These are phyloP conservation scores for Wallacemonas rigidus DNA, from an alignment of 208 protist genomes.

Conservation along the genomic window DNA sequence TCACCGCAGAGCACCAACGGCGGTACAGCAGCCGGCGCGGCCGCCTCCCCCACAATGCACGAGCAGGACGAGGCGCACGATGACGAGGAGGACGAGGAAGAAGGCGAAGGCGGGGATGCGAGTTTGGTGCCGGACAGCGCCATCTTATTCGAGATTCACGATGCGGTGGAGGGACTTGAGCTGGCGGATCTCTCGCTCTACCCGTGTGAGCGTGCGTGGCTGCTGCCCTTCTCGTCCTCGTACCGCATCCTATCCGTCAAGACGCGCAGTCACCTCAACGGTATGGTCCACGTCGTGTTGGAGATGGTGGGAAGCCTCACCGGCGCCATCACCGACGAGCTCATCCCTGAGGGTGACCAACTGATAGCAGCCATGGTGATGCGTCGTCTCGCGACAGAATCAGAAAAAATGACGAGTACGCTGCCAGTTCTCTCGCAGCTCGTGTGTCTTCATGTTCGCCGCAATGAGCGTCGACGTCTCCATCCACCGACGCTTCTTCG, in stretches of 20 bases:
- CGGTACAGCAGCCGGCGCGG: conserved; percentile 13
- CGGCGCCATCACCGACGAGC: conserved; percentile 43
- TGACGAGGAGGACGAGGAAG: conserved; percentile 25
- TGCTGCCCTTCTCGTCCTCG: conserved; percentile 77
- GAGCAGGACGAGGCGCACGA: conserved; percentile 13
- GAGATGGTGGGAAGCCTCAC: conserved; percentile 68
- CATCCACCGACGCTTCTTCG: conserved; percentile 75
- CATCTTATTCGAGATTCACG: conserved; percentile 79
- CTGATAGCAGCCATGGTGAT: conserved; percentile 62
- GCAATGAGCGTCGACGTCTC: conserved; percentile 60
- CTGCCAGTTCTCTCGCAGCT: conserved; percentile 47
- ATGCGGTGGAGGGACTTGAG: conserved; percentile 64
- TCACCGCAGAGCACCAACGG: conserved; percentile 23
- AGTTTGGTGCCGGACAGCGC: conserved; percentile 66
- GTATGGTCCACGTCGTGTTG: conserved; percentile 72
- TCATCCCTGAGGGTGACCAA: conserved; percentile 76
- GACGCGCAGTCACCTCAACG: conserved; percentile 46
- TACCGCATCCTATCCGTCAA: conserved; percentile 65
- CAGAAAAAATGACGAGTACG: conserved; percentile 41
- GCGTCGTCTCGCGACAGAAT: conserved; percentile 46
- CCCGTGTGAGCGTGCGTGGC: conserved; percentile 75
- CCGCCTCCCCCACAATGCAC: neutral
- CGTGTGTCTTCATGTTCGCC: conserved; percentile 45
- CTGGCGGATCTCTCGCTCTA: conserved; percentile 69
- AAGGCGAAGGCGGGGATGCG: conserved; percentile 27